Conservation (phyloP, 148 eudicot species). For the Bassia scoparia region DNA sequence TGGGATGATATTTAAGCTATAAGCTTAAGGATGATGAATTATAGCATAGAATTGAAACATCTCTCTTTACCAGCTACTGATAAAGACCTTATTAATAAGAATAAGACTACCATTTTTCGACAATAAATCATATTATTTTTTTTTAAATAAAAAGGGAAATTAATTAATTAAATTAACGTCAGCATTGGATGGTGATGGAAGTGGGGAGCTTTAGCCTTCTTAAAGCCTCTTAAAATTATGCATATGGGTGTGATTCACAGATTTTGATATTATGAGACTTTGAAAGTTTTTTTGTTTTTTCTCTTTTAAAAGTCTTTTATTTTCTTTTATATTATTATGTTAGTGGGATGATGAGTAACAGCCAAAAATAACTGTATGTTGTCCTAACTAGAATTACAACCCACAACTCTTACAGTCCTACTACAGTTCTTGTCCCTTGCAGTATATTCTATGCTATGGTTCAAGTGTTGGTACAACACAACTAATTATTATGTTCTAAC, state of each 20-base stretch:
- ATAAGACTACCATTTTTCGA: slow-evolving; percentile 3
- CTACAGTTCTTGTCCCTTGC: slow-evolving; percentile 4
- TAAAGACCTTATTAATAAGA: slow-evolving; percentile 31
- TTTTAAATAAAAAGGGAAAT: slow-evolving; percentile 11
- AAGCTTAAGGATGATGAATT: slow-evolving; percentile 20
- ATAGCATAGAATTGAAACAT: neutral
- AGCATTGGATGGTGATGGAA: slow-evolving; percentile 11
- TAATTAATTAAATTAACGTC: slow-evolving; percentile 1
- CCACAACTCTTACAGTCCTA: neutral
- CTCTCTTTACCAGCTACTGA: slow-evolving; percentile 58
- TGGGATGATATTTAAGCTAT: slow-evolving; percentile 14
- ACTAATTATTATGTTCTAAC: too few relatives aligned
- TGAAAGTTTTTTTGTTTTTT: neutral
- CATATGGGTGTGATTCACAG: neutral
- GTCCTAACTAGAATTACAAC: neutral
- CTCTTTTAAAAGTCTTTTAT: neutral
- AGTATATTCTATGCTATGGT: neutral
- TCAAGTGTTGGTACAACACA: neutral
- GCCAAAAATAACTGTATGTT: neutral
- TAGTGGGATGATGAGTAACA: neutral
- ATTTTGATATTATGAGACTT: slow-evolving; percentile 20
- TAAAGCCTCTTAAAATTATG: slow-evolving; percentile 23
- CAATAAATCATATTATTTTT: too few relatives aligned
- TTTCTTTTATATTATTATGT: neutral
- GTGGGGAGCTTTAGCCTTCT: slow-evolving; percentile 37